phyloP scores from a whole-genome alignment of 306 rosid genomes.

The Astragalus membranaceus region DNA sequence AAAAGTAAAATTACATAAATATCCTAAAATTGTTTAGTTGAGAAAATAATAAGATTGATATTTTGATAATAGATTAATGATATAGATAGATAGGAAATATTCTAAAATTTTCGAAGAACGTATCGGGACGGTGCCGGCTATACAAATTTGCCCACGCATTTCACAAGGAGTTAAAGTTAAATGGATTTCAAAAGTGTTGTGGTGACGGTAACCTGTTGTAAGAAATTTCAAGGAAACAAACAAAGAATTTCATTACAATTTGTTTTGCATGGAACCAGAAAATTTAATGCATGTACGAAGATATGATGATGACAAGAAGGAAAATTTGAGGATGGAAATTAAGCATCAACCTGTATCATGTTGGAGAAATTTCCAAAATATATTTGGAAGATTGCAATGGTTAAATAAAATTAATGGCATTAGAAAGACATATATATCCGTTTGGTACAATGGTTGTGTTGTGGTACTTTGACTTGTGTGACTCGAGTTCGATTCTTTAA shows the following conservation, averaged over 20 bases:
- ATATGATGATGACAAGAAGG: slow-evolving; percentile 12
- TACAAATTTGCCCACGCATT: neutral
- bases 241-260: neutral
- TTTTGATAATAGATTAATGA: no score
- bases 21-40: no score
- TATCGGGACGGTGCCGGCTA: slow-evolving; percentile 22
- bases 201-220: neutral
- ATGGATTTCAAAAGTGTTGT: neutral
- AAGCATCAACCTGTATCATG: neutral
- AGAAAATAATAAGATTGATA: no score
- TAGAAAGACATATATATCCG: no score
- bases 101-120: slow-evolving; percentile 9
- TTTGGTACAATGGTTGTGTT: no score
- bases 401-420: no score
- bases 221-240: neutral
- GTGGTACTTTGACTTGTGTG: no score
- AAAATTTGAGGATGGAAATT: neutral
- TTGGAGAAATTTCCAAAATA: no score
- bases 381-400: no score
- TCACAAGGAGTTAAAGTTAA: neutral
- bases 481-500: no score
- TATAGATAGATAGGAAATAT: no score
- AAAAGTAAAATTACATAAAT: no score
- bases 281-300: neutral
- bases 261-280: neutral